Conservation (phyloP, 805 yeast genomes). For the Lachancea waltii region DNA sequence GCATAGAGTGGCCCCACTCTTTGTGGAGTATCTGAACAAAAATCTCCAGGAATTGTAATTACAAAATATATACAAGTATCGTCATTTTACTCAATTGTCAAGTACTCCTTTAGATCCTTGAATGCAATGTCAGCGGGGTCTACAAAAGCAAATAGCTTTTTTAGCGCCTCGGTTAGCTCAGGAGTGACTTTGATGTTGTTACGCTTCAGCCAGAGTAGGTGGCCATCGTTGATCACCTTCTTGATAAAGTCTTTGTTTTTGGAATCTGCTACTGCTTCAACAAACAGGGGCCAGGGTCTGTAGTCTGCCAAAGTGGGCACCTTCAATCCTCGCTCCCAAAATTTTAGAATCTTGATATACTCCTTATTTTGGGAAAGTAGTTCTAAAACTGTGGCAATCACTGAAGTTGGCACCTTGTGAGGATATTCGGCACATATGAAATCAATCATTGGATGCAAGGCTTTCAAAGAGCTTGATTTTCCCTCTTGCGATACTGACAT, state of each 20-base stretch:
- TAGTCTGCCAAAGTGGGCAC: constrained; percentile 13
- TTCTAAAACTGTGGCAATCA: constrained; percentile 16
- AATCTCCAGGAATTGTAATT: constrained; percentile 35
- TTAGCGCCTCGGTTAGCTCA: constrained; percentile 13
- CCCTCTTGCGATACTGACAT: constrained; percentile 13
- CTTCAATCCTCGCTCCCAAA: constrained; percentile 21
- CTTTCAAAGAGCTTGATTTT: constrained; percentile 11
- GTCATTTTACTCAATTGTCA: background rate
- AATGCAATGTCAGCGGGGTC: constrained; percentile 12
- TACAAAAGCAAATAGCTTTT: constrained; percentile 13
- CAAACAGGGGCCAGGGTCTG: constrained; percentile 25
- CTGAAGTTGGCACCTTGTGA: constrained; percentile 9
- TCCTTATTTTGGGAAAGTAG: constrained; percentile 15
- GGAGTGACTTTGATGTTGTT: constrained; percentile 17
- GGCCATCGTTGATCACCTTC: constrained; percentile 18
- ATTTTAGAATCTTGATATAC: constrained; percentile 20
- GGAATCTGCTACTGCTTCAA: constrained; percentile 16
- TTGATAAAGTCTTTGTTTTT: constrained; percentile 14
- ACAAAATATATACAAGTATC: background rate
- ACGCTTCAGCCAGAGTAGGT: constrained; percentile 23
- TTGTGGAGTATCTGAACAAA: constrained; percentile 69
- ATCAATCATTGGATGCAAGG: constrained; percentile 20
- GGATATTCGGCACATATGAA: constrained; percentile 8
- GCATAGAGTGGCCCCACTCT: constrained; percentile 61
- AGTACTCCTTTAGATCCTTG: constrained; percentile 7